Conservation (phyloP, 1,284 basidiomycete genomes). For the Anthracocystis panici-leucophaei region DNA sequence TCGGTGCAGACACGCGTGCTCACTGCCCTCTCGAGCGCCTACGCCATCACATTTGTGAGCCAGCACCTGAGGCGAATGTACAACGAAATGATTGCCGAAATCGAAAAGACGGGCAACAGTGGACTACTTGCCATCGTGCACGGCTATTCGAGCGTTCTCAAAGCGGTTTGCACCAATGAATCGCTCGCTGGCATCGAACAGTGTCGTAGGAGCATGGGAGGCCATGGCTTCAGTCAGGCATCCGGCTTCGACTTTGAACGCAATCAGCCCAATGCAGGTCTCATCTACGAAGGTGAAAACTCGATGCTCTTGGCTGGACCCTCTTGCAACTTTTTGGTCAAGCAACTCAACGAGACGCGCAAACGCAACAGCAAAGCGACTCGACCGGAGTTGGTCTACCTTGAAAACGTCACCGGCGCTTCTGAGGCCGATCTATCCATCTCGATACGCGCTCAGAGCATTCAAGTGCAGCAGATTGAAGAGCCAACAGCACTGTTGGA, state of each 20-base stretch:
- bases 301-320: slow-evolving; percentile 59
- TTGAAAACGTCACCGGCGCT: slow-evolving; percentile 20
- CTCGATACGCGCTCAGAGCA: slow-evolving; percentile 12
- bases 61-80: slow-evolving; percentile 53
- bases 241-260: slow-evolving; percentile 58
- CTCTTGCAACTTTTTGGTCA: slow-evolving; percentile 57
- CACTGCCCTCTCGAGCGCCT: slow-evolving; percentile 52
- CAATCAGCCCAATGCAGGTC: slow-evolving; percentile 58
- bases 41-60: slow-evolving; percentile 54
- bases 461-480: slow-evolving; percentile 15
- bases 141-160: slow-evolving; percentile 60
- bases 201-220: slow-evolving; percentile 57
- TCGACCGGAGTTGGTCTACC: slow-evolving; percentile 41
- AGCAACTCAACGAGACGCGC: slow-evolving; percentile 45
- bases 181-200: slow-evolving; percentile 52
- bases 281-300: slow-evolving; percentile 63
- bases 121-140: slow-evolving; percentile 54
- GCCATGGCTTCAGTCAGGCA: slow-evolving; percentile 56
- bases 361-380: slow-evolving; percentile 26
- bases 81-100: slow-evolving; percentile 49
- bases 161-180: slow-evolving; percentile 55
- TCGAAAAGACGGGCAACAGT: slow-evolving; percentile 38
- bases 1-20: slow-evolving; percentile 55
- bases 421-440: slow-evolving; percentile 1
- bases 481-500: slow-evolving; percentile 32